Base-by-base conservation (phyloP, 2,329 filamentous ascomycete species). In the Dactylella cylindrospora region DNA sequence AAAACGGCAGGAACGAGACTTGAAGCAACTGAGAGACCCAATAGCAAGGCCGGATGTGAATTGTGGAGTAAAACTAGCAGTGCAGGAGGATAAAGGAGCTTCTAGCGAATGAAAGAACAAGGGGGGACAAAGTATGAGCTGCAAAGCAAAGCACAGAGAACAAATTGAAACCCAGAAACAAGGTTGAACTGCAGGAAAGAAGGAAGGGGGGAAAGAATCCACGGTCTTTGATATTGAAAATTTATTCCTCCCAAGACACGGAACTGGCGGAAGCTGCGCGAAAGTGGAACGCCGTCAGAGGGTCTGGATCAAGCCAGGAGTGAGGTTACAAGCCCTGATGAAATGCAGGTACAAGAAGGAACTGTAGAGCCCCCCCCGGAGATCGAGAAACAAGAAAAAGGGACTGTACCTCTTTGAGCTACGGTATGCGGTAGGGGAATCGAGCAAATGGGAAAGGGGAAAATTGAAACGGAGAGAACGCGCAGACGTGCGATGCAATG, bases 291-390 rank as follows among this genome's bases (percentile, higher is more conserved):
- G 46, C 35, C 35, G 47, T 39, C 47, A 52, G 46, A 50, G 7
- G 46, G 25, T 50, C 33, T 40, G 33, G 46, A 41, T 50, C 46
- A 19, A 19, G 32, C 45, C 32, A 38, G 35, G 46, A 41, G 38
- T 9, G 9, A 41, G 38, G 38, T 7, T n/a, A 20, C 12, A 19
- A 32, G 26, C 15, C 38, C 36, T 26, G 33, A 50, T 38, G 54
- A n/a, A 61, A 61, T 41, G 54, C 54, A 61, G 54, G 54, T 61
- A 61, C 54, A 35, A 61, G 53, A 44, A n/a, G 53, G 39, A 50
- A 39, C 28, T 44, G 19, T 15, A 28, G 26, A 44, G 19, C 40
- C 39, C 33, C 26, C 33, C 26, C 22, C 39, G 31, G 39, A 44
- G 26, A 51, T 32, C 26, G 35, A 28, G 35, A 39, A 40, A 23